A percentile compares a stretch with the other conserved stretches of the same genome.
These are phyloP conservation scores for Uronychia binucleata DNA, from an alignment of 73 alveolate species.

Conservation along the genomic window DNA sequence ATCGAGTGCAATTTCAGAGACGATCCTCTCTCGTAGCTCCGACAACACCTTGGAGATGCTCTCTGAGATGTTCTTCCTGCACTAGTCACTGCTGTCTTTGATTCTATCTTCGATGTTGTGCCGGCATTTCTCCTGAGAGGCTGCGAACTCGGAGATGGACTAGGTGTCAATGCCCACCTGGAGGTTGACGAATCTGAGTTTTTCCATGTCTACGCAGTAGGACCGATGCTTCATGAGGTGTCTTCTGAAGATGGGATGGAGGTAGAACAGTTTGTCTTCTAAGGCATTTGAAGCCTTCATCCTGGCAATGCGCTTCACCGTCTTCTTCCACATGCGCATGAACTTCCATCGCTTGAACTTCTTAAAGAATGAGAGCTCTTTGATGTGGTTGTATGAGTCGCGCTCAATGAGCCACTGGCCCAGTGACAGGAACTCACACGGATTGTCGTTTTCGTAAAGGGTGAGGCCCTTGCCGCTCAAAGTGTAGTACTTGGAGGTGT, in stretches of 20 bases:
- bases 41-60: conserved; percentile 67
- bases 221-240: conserved; percentile 68
- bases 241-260: conserved; percentile 62
- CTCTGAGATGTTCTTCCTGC: conserved; percentile 68
- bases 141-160: conserved; percentile 62
- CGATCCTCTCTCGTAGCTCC: conserved; percentile 62
- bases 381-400: conserved; percentile 75
- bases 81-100: conserved; percentile 37
- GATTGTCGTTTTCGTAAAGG: conserved; percentile 65
- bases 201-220: conserved; percentile 74
- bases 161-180: conserved; percentile 43
- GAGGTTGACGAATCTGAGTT: conserved; percentile 67
- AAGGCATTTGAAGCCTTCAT: conserved; percentile 57
- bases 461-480: conserved; percentile 75
- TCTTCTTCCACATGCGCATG: conserved; percentile 81
- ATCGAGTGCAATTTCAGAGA: conserved; percentile 73
- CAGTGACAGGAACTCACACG: conserved; percentile 72
- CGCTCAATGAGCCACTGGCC: conserved; percentile 77
- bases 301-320: conserved; percentile 62
- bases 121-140: conserved; percentile 41
- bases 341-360: conserved; percentile 82
- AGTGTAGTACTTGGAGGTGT: conserved; percentile 61
- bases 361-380: conserved; percentile 73
- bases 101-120: conserved; percentile 51
- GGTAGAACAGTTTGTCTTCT: conserved; percentile 72